These are phyloP conservation scores for Botrytis fragariae DNA, from an alignment of 2,329 filamentous ascomycete genomes.

Conservation along the genomic window DNA sequence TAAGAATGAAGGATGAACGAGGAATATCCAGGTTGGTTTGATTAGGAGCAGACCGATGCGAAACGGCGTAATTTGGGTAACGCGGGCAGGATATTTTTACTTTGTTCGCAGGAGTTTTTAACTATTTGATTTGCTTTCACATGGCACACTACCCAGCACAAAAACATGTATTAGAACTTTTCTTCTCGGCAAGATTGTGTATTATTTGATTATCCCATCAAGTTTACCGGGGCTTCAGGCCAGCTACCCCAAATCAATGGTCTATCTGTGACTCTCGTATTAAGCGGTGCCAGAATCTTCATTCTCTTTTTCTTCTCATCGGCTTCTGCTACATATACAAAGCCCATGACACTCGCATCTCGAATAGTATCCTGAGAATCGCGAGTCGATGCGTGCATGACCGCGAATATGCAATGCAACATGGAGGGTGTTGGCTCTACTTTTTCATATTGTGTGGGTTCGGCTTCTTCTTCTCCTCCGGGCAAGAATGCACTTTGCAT, in stretches of 20 bases:
- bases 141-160: neutral
- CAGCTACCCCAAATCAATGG: constrained; percentile 82
- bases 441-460: constrained; percentile 54
- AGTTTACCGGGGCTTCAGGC: constrained; percentile 64
- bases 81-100: neutral
- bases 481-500: constrained; percentile 38
- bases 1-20: neutral
- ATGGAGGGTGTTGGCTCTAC: constrained; percentile 65
- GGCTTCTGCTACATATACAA: constrained; percentile 88
- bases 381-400: constrained; percentile 72
- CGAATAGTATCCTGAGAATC: constrained; percentile 72
- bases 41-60: neutral
- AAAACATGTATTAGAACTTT: constrained; percentile 7
- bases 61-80: neutral
- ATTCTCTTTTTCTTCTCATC: constrained; percentile 80
- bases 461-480: constrained; percentile 35
- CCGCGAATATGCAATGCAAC: constrained; percentile 78
- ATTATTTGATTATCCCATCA: constrained; percentile 20
- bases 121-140: neutral
- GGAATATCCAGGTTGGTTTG: neutral
- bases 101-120: neutral
- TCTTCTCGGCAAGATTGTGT: neutral
- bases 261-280: constrained; percentile 73
- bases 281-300: constrained; percentile 78
- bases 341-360: constrained; percentile 83